Evolutionary conservation across 2,329 filamentous ascomycete genomes (phyloP).

Genomic region (Paracoccidioides lutzii): DNA sequence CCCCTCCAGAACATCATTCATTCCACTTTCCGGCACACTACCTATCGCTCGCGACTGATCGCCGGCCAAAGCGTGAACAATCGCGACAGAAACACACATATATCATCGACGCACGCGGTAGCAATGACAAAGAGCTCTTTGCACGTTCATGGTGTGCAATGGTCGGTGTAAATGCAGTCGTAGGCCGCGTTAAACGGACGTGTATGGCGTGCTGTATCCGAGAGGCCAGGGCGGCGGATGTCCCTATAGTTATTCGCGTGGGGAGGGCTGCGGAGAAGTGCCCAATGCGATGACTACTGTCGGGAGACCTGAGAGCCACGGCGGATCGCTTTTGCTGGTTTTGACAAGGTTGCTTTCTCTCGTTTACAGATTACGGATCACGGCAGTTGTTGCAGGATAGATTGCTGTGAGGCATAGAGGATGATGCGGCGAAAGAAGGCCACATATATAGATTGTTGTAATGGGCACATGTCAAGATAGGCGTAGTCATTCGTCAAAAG

Average conservation of each 20-base stretch:
- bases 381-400: no score
- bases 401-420: no score
- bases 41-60: neutral
- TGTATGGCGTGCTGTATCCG: constrained; percentile 32
- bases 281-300: neutral
- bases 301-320: neutral
- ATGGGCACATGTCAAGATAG: no score
- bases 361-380: no score
- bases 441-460: no score
- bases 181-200: constrained; percentile 27
- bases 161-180: constrained; percentile 29
- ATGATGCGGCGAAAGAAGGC: no score
- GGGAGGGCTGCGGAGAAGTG: constrained; percentile 8
- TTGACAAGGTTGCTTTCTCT: no score
- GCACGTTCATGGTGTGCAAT: constrained; percentile 34
- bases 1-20: no score
- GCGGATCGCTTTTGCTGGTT: neutral
- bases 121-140: constrained; percentile 26
- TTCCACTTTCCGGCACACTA: neutral
- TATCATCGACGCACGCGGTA: constrained; percentile 26
- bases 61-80: neutral
- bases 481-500: neutral
- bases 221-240: constrained; percentile 29
- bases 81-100: constrained; percentile 11
- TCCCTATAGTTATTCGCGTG: constrained; percentile 29